A percentile compares a stretch with the other conserved stretches of the same genome.
phyloP scores from a whole-genome alignment of 495 filamentous ascomycete genomes.

The Penicillium paradoxum region DNA sequence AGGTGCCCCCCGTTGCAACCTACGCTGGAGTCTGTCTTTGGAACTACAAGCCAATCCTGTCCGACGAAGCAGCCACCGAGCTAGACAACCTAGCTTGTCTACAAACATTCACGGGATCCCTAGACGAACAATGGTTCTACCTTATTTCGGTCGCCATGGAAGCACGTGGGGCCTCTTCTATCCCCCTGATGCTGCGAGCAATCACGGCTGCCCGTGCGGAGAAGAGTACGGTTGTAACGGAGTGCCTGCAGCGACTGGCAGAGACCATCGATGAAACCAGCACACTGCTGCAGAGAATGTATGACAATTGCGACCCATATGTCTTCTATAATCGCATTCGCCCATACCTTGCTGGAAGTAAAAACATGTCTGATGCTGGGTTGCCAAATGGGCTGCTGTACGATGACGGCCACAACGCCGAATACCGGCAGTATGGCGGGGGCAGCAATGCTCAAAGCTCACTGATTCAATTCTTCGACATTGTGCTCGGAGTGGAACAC shows the following conservation, averaged over 20 bases:
- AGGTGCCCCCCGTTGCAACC: constrained; percentile 89
- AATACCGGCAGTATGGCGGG: constrained; percentile 76
- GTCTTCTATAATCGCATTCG: constrained; percentile 92
- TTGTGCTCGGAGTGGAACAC: constrained; percentile 87
- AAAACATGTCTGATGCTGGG: constrained; percentile 93
- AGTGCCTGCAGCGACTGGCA: constrained; percentile 70
- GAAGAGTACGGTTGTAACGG: constrained; percentile 65
- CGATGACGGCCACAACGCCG: constrained; percentile 64
- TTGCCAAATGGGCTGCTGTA: constrained; percentile 83
- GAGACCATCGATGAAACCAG: constrained; percentile 83
- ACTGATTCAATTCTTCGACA: constrained; percentile 90
- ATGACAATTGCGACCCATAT: constrained; percentile 87
- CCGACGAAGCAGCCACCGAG: constrained; percentile 70
- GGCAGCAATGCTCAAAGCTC: constrained; percentile 96
- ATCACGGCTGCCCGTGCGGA: constrained; percentile 73
- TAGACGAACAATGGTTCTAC: constrained; percentile 99
- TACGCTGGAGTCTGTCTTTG: constrained; percentile 89
- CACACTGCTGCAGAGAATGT: constrained; percentile 70
- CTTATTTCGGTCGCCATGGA: constrained; percentile 93
- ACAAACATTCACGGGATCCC: constrained; percentile 86
- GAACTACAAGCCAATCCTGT: constrained; percentile 91
- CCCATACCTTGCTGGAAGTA: constrained; percentile 90
- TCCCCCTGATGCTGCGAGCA: constrained; percentile 82
- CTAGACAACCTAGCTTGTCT: constrained; percentile 81
- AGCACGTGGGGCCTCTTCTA: constrained; percentile 81